A percentile compares a stretch with the other conserved stretches of the same genome.
These are phyloP conservation scores for Tuber aestivum DNA, from an alignment of 495 filamentous ascomycete species.

Conservation along the genomic window DNA sequence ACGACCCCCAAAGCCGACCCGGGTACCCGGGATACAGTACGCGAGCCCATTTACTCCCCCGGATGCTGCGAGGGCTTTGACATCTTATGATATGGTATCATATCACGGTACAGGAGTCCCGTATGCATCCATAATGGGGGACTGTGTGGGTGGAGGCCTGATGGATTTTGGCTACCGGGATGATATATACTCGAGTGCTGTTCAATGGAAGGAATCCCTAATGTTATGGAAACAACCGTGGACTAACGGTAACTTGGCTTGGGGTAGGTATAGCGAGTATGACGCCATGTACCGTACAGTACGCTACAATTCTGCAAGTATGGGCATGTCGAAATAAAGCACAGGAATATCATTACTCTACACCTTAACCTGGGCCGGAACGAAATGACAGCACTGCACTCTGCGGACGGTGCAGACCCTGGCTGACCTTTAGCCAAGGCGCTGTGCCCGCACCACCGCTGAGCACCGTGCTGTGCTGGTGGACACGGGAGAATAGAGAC, in stretches of 20 bases:
- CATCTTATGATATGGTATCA: background rate
- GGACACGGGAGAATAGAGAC: background rate
- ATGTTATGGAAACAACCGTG: background rate
- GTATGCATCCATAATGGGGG: background rate
- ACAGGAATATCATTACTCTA: background rate
- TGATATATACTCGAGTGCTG: background rate
- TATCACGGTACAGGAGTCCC: background rate
- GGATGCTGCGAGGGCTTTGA: background rate
- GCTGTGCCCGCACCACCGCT: background rate
- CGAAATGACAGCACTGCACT: background rate
- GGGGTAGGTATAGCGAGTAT: background rate
- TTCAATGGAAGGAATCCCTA: background rate
- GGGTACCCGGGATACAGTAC: background rate
- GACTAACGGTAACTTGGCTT: background rate
- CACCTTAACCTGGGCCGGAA: background rate
- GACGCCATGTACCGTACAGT: background rate
- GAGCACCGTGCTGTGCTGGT: background rate
- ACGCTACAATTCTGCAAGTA: background rate
- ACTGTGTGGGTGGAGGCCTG: background rate
- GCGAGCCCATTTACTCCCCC: background rate
- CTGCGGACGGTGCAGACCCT: background rate
- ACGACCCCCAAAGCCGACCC: background rate
- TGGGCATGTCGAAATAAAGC: background rate
- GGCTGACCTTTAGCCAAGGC: background rate
- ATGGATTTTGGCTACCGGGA: background rate